phyloP scores from a whole-genome alignment of 2,329 filamentous ascomycete genomes.

The Cercospora nicotianae region DNA sequence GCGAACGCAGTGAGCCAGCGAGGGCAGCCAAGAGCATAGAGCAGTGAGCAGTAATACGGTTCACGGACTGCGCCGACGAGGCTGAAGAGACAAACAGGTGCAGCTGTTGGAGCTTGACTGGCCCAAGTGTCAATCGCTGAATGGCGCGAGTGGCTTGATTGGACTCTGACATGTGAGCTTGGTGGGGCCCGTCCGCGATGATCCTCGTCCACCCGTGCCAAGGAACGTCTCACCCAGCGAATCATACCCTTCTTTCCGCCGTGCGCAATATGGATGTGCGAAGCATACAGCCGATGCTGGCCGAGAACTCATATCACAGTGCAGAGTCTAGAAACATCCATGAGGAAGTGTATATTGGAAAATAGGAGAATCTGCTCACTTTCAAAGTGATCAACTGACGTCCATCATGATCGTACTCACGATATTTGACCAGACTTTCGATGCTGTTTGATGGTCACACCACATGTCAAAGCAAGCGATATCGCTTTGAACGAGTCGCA shows the following conservation, averaged over 20 bases:
- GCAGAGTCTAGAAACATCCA: background rate
- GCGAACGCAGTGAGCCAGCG: too few species aligned
- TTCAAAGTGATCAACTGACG: background rate
- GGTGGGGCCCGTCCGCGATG: background rate
- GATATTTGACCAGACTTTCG: too few species aligned
- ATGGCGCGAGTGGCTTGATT: background rate
- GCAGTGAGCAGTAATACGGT: background rate
- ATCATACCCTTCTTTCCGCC: background rate
- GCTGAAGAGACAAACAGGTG: background rate
- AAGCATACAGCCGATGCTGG: background rate
- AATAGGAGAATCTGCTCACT: background rate
- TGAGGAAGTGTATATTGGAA: background rate
- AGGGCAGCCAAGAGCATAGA: too few species aligned
- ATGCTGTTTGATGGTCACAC: background rate
- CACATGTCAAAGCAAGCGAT: background rate
- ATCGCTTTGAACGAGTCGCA: conserved; percentile 7
- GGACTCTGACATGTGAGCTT: background rate
- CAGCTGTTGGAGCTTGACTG: background rate
- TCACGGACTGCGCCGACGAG: background rate
- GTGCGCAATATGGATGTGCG: background rate
- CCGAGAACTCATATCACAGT: background rate
- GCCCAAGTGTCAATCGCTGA: background rate
- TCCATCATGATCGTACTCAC: too few species aligned
- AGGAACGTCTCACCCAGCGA: background rate
- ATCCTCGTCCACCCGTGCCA: background rate